phyloP scores from a whole-genome alignment of 2,329 filamentous ascomycete species.

The Arthrobotrys conoides region DNA sequence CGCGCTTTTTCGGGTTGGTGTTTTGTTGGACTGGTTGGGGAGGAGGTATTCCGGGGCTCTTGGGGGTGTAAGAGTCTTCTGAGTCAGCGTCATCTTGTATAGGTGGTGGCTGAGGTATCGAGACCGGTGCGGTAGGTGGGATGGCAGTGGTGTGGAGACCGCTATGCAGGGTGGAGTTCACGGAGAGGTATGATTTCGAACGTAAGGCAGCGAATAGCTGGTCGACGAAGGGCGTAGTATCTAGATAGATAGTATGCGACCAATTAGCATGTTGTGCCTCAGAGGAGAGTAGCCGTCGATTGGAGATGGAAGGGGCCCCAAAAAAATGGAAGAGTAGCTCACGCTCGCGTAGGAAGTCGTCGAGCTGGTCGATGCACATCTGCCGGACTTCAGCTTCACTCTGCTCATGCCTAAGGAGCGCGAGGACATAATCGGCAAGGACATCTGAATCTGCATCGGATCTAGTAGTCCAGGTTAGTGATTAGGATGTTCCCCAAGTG shows the following conservation, averaged over 20 bases:
- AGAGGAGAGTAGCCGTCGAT: background rate
- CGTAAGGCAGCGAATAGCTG: constrained; percentile 79
- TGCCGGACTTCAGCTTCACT: constrained; percentile 75
- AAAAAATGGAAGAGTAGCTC: constrained; percentile 47
- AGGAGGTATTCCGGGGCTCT: constrained; percentile 32
- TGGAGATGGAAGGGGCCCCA: constrained; percentile 4
- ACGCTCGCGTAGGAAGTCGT: constrained; percentile 82
- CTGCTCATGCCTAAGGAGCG: constrained; percentile 79
- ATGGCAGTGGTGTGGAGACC: constrained; percentile 70
- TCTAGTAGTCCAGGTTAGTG: constrained; percentile 67
- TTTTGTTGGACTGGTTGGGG: constrained; percentile 7
- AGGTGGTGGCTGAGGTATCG: constrained; percentile 22
- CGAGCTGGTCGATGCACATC: constrained; percentile 79
- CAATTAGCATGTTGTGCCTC: constrained; percentile 7
- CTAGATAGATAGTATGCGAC: constrained; percentile 65
- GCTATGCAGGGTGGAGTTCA: constrained; percentile 63
- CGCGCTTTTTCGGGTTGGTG: constrained; percentile 46
- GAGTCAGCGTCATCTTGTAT: constrained; percentile 41
- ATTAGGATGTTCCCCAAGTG: background rate
- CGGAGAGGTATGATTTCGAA: constrained; percentile 74
- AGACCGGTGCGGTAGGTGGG: constrained; percentile 60
- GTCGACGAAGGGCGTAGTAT: constrained; percentile 76
- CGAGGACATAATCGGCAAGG: constrained; percentile 86
- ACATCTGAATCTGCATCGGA: constrained; percentile 86
- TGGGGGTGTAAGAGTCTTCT: constrained; percentile 48